phyloP scores from a whole-genome alignment of 2,329 filamentous ascomycete genomes.

The Podosphaera xanthii region DNA sequence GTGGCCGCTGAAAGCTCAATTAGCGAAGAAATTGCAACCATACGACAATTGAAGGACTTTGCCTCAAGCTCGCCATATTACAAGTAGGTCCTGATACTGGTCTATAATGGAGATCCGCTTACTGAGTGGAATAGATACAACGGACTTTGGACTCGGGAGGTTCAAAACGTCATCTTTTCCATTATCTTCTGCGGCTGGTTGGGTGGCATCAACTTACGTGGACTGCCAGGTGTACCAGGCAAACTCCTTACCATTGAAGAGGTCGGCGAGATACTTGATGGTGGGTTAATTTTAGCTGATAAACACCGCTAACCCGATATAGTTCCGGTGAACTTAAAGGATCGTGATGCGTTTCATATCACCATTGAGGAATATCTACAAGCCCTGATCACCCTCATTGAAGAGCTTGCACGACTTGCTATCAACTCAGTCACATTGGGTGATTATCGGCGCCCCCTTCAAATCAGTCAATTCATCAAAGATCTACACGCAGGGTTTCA shows the following conservation, averaged over 20 bases:
- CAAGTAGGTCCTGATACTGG: slow-evolving; percentile 34
- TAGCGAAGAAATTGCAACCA: slow-evolving; percentile 44
- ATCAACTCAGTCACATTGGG: slow-evolving; percentile 87
- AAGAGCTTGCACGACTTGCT: slow-evolving; percentile 74
- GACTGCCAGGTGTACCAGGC: slow-evolving; percentile 29
- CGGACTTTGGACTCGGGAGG: slow-evolving; percentile 56
- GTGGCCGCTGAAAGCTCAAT: slow-evolving; percentile 47
- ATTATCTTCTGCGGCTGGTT: slow-evolving; percentile 48
- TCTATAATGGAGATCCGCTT: neutral
- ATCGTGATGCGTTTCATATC: slow-evolving; percentile 75
- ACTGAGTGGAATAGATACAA: slow-evolving; percentile 36
- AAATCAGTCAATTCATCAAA: slow-evolving; percentile 83
- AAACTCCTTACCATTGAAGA: slow-evolving; percentile 73
- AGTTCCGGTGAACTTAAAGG: slow-evolving; percentile 85
- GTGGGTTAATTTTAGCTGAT: slow-evolving; percentile 16
- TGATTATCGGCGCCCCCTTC: slow-evolving; percentile 64
- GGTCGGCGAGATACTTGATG: slow-evolving; percentile 52
- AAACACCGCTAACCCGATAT: slow-evolving; percentile 3
- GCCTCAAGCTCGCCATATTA: slow-evolving; percentile 87
- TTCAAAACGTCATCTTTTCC: slow-evolving; percentile 53
- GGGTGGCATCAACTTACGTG: slow-evolving; percentile 39
- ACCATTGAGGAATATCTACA: slow-evolving; percentile 95
- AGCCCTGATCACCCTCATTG: slow-evolving; percentile 63
- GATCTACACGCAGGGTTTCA: slow-evolving; percentile 92
- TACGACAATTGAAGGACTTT: slow-evolving; percentile 44